These are phyloP conservation scores for Ceratobasidium sp. DNA, from an alignment of 1,284 basidiomycete species.

Conservation along the genomic window DNA sequence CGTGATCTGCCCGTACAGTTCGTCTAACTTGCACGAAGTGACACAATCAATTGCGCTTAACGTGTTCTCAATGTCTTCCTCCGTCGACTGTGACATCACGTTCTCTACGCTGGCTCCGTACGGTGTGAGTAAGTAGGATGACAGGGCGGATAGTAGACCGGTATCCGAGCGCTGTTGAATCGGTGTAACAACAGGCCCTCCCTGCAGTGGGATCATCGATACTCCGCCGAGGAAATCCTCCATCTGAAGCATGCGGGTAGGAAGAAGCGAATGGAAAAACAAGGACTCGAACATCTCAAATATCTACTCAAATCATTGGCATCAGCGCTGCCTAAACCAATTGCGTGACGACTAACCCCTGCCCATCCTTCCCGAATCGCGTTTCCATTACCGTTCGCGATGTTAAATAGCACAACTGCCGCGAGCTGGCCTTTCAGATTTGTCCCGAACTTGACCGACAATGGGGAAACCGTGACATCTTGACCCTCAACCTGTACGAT, in stretches of 20 bases:
- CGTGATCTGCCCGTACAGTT: slow-evolving; percentile 93
- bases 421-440: slow-evolving; percentile 97
- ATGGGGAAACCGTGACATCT: slow-evolving; percentile 86
- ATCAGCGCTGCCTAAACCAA: neutral
- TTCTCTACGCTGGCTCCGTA: slow-evolving; percentile 79
- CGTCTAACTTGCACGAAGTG: slow-evolving; percentile 91
- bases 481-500: slow-evolving; percentile 94
- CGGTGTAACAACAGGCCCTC: slow-evolving; percentile 70
- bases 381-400: slow-evolving; percentile 96
- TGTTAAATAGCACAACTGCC: slow-evolving; percentile 96
- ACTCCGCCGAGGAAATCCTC: slow-evolving; percentile 94
- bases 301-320: slow-evolving; percentile 63
- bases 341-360: slow-evolving; percentile 63
- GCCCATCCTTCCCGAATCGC: slow-evolving; percentile 95
- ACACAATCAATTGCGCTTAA: slow-evolving; percentile 96
- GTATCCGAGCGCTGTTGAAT: slow-evolving; percentile 77
- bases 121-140: slow-evolving; percentile 96
- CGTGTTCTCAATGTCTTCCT: slow-evolving; percentile 92
- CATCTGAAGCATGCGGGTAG: slow-evolving; percentile 90
- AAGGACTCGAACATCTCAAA: slow-evolving; percentile 99
- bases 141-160: slow-evolving; percentile 92
- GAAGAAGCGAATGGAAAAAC: slow-evolving; percentile 92
- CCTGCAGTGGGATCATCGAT: slow-evolving; percentile 87
- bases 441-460: slow-evolving; percentile 94
- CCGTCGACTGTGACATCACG: slow-evolving; percentile 82